A percentile compares a stretch with the other conserved stretches of the same genome.
Conservation (phyloP, 2,329 filamentous ascomycete species). For the Xylaria sp. region DNA sequence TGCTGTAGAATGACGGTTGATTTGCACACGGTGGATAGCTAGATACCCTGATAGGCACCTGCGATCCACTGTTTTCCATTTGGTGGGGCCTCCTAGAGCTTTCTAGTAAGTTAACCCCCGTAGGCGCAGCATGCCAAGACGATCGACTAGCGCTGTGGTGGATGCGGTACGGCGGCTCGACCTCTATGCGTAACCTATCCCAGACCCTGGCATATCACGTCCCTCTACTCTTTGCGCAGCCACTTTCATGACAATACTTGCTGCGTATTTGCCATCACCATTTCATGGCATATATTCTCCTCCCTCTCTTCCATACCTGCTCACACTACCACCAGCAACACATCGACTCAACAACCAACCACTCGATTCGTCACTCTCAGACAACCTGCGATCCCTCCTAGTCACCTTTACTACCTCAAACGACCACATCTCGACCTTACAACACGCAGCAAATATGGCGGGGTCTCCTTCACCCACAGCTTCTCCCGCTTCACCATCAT, state of each 20-base stretch:
- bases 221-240: constrained; percentile 34
- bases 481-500: constrained; percentile 45
- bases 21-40: background rate
- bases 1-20: background rate
- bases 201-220: constrained; percentile 11
- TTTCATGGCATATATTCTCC: constrained; percentile 4
- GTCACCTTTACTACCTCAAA: background rate
- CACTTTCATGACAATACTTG: constrained; percentile 33
- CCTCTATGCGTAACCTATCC: constrained; percentile 12
- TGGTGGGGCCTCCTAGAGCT: constrained; percentile 2
- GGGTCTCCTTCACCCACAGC: constrained; percentile 44
- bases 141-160: constrained; percentile 19
- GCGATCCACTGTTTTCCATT: constrained; percentile 15
- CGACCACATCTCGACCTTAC: constrained; percentile 15
- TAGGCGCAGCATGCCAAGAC: constrained; percentile 30
- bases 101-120: constrained; percentile 22
- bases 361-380: background rate
- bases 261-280: constrained; percentile 37
- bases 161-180: constrained; percentile 25
- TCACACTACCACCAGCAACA: background rate
- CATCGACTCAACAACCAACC: background rate
- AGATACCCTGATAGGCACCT: constrained; percentile 2
- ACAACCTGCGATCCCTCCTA: background rate
- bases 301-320: background rate
- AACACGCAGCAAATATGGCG: constrained; percentile 43